These are phyloP conservation scores for Diaporthe eres DNA, from an alignment of 2,329 filamentous ascomycete species.

Conservation along the genomic window DNA sequence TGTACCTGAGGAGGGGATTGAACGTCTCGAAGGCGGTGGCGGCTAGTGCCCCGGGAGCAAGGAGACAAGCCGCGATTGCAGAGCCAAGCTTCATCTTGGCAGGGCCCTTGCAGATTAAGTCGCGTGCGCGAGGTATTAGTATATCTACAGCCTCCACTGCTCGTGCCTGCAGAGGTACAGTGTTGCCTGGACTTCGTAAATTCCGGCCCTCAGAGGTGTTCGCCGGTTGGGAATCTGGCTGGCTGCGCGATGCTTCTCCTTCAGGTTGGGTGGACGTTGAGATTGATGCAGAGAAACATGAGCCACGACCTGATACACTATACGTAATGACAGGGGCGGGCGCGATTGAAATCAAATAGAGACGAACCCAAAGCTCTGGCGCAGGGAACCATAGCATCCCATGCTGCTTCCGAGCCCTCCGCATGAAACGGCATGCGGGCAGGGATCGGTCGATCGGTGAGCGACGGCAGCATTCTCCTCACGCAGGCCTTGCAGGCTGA, in stretches of 20 bases:
- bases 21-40: slow-evolving; percentile 28
- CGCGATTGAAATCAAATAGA: neutral
- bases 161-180: neutral
- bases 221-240: neutral
- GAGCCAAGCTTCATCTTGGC: slow-evolving; percentile 30
- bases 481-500: neutral
- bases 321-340: slow-evolving; percentile 1
- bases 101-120: neutral
- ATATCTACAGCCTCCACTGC: neutral
- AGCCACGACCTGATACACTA: neutral
- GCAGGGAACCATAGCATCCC: slow-evolving; percentile 11
- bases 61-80: slow-evolving; percentile 17
- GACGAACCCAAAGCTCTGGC: slow-evolving; percentile 30
- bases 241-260: neutral
- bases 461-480: neutral
- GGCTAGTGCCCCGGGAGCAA: slow-evolving; percentile 15
- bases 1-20: slow-evolving; percentile 36
- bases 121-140: neutral
- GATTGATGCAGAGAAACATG: neutral
- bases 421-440: slow-evolving; percentile 14
- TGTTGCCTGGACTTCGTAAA: neutral
- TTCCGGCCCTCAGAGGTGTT: neutral
- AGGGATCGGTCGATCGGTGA: slow-evolving; percentile 22
- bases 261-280: neutral
- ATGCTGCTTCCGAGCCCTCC: slow-evolving; percentile 19